phyloP scores from a whole-genome alignment of 2,329 filamentous ascomycete genomes.

The Penicillium olsonii region DNA sequence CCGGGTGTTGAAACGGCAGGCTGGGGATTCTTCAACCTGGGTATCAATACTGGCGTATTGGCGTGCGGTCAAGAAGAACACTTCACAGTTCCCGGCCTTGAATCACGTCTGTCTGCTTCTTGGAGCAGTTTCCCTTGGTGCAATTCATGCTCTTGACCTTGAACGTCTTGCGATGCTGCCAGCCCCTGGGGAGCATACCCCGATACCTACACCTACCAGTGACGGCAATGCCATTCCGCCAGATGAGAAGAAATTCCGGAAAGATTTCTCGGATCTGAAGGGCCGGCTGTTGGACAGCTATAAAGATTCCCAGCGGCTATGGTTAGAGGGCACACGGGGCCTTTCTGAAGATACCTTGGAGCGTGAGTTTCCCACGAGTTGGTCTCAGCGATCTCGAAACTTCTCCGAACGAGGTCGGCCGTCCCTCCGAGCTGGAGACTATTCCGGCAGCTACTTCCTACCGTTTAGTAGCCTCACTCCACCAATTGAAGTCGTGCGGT shows the following conservation, averaged over 20 bases:
- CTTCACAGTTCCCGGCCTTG: slow-evolving; percentile 41
- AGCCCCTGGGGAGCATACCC: slow-evolving; percentile 41
- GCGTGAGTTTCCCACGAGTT: slow-evolving; percentile 47
- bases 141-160: slow-evolving; percentile 47
- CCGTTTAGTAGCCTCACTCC: slow-evolving; percentile 46
- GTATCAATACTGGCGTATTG: slow-evolving; percentile 50
- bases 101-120: slow-evolving; percentile 48
- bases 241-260: slow-evolving; percentile 39
- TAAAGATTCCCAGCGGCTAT: slow-evolving; percentile 45
- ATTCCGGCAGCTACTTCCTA: slow-evolving; percentile 43
- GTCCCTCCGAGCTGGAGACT: slow-evolving; percentile 35
- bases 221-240: slow-evolving; percentile 40
- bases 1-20: slow-evolving; percentile 38
- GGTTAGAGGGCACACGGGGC: slow-evolving; percentile 44
- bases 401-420: slow-evolving; percentile 39
- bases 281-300: slow-evolving; percentile 43
- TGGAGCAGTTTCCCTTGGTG: slow-evolving; percentile 49
- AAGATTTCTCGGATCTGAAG: slow-evolving; percentile 44
- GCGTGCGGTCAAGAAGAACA: slow-evolving; percentile 45
- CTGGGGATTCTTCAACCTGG: slow-evolving; percentile 47
- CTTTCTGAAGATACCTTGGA: slow-evolving; percentile 45
- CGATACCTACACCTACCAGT: slow-evolving; percentile 46
- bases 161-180: slow-evolving; percentile 45
- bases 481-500: slow-evolving; percentile 48
- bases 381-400: slow-evolving; percentile 43